Base-by-base conservation (phyloP, 2,329 filamentous ascomycete species). In the Pseudopithomyces chartarum region DNA sequence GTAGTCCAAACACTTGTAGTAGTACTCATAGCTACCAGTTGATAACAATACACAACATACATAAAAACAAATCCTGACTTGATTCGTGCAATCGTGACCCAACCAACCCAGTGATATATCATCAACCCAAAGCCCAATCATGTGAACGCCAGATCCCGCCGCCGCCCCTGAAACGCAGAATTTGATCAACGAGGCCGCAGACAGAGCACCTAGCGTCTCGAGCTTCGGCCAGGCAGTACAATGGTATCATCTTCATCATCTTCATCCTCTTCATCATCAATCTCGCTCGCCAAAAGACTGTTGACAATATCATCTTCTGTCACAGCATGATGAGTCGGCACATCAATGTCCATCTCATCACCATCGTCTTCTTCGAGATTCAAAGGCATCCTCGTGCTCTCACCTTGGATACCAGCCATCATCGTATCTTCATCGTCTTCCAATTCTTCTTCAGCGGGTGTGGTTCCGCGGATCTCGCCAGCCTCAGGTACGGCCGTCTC, bases 301-400 rank as follows among this genome's bases (percentile, higher is more conserved):
- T 74, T 68, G 60, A 75, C 65, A 50, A 75, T 75, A 55, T 75
- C 71, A 17, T 65, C 64, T 46, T 73, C 72, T 3, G 68, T 73
- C n/a, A 72, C 33, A 40, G 10, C 38, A 11, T 7, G 43, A 55
- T 7, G 43, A 55, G 13, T 53, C 51, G 63, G 58, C 2, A 67
- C 38, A 50, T 44, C 63, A 0, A 64, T 62, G 1, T 69, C 62
- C 0, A 70, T 65, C 1, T 68, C 66, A 19, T 19, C n/a, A 11
- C 69, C 66, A 2, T 66, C 66, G 1, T 60, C 61, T 2, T 65
- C 64, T 38, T 68, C 45, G n/a, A 48, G 45, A n/a, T 48, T 67
- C 36, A 74, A 63, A 12, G 73, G 72, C 62, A 75, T 69, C 8
- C 67, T 60, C 17, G 73, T 75, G 3, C 72, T 66, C 54, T 75